These are phyloP conservation scores for Gossypium aridum DNA, from an alignment of 441 rosid genomes.

Conservation along the genomic window DNA sequence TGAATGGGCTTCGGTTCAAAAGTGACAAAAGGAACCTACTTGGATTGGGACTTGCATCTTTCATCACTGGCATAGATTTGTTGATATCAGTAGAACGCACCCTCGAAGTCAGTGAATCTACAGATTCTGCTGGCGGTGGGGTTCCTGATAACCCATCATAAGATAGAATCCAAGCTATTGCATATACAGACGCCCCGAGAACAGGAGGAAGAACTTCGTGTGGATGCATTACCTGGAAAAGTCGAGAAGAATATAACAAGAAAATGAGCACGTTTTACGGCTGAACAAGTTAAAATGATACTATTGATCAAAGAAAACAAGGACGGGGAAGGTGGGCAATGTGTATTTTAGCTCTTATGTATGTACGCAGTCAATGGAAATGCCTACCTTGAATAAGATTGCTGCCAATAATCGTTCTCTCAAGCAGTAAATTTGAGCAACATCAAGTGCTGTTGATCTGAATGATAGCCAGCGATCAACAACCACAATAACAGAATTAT, in stretches of 20 bases:
- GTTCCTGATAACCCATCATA: conserved; percentile 53
- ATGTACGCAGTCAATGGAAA: neutral
- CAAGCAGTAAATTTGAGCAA: conserved; percentile 87
- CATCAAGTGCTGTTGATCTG: conserved; percentile 67
- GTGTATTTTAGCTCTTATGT: neutral
- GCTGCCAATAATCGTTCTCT: conserved; percentile 76
- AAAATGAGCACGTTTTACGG: neutral
- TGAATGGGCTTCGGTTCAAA: neutral
- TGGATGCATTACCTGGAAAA: conserved; percentile 61
- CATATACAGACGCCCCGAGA: conserved; percentile 57
- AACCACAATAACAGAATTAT: conserved; percentile 52
- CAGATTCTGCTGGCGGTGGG: conserved; percentile 29
- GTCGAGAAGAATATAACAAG: conserved; percentile 5
- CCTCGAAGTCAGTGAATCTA: conserved; percentile 39
- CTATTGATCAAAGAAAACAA: neutral
- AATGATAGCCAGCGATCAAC: conserved; percentile 88
- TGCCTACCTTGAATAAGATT: conserved; percentile 63
- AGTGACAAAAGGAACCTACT: conserved; percentile 23
- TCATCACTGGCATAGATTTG: conserved; percentile 20
- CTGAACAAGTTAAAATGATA: neutral
- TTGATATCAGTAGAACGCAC: conserved; percentile 38
- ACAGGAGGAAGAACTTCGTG: conserved; percentile 51
- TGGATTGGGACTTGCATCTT: conserved; percentile 16
- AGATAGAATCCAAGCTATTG: conserved; percentile 55
- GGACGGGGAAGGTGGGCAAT: no score